Base-by-base conservation (phyloP, 2,329 filamentous ascomycete species). In the Arthroderma sp. region DNA sequence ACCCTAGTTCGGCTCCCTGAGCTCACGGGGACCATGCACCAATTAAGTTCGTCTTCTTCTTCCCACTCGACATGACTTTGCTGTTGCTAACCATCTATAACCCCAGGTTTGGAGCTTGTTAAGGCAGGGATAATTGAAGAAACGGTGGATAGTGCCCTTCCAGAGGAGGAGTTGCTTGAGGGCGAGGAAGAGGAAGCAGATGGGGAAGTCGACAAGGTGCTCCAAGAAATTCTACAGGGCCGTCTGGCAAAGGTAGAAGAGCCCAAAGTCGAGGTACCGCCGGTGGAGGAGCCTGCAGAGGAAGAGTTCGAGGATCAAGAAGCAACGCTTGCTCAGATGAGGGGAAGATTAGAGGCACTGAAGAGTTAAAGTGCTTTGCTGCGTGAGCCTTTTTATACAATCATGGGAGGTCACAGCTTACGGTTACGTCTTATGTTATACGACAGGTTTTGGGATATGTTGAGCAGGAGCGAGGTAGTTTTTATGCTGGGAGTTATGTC, bases 81-180 rank as follows among this genome's bases (percentile, higher is more conserved):
- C 22, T 22, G 56, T 74, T 82, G 34, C 22, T 48, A 31, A 48
- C 41, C 11, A n/a, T 9, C 9, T n/a, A 8, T 28, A 28, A 11
- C 29, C 27, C 22, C 40, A 53, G 51, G 51, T 29, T 42, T 53
- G 47, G 91, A 96, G 72, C 68, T 96, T 53, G 83, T 94, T 64
- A 93, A 87, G 69, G 89, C 91, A 2, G 91, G 89, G 10, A 89
- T 98, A 53, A 94, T 96, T 49, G 89, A 96, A 71, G 91, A 98
- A 69, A 95, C 96, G 84, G 80, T 94, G 4, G 84, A 82, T 40
- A 89, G 96, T 61, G 80, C 74, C 37, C 68, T 96, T 52, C 86
- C 87, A n/a, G 71, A 76, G 49, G 75, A 81, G 52, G 81, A 87
- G 46, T 66, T 81, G 42, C 69, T 86, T 42, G 80, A 82, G 54